A percentile compares a stretch with the other conserved stretches of the same genome.
phyloP scores from a whole-genome alignment of 2,329 filamentous ascomycete species.

The Onygenales sp. region DNA sequence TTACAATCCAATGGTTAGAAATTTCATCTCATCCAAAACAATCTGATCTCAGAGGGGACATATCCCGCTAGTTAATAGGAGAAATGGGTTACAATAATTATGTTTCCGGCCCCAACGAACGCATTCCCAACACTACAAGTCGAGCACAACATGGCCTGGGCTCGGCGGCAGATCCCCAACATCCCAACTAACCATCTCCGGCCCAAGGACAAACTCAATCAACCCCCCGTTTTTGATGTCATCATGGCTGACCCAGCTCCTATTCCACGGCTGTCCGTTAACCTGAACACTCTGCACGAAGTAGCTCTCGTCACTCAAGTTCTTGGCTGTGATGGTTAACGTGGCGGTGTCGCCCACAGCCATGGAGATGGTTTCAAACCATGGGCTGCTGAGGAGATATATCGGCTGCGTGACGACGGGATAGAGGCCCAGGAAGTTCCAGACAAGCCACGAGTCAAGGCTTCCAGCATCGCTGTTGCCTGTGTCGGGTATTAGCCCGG shows the following conservation, averaged over 20 bases:
- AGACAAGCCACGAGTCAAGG: slow-evolving; percentile 42
- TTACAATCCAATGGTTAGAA: too few relatives aligned
- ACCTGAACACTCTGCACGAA: slow-evolving; percentile 47
- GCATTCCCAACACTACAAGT: slow-evolving; percentile 12
- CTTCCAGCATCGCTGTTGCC: slow-evolving; percentile 40
- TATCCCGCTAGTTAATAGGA: too few relatives aligned
- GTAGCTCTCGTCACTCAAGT: slow-evolving; percentile 35
- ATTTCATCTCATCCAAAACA: too few relatives aligned
- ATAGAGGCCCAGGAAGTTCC: slow-evolving; percentile 42
- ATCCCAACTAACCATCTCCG: slow-evolving; percentile 37
- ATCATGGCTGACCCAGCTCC: slow-evolving; percentile 48
- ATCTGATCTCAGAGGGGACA: too few relatives aligned
- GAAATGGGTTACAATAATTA: too few relatives aligned
- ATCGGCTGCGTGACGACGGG: slow-evolving; percentile 39
- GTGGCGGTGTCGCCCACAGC: slow-evolving; percentile 21
- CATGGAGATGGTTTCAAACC: slow-evolving; percentile 32
- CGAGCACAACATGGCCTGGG: slow-evolving; percentile 23
- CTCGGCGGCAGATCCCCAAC: slow-evolving; percentile 43
- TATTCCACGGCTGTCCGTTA: slow-evolving; percentile 43
- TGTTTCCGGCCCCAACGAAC: too few relatives aligned
- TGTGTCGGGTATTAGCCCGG: background rate
- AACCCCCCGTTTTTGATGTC: slow-evolving; percentile 37
- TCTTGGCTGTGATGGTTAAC: slow-evolving; percentile 39
- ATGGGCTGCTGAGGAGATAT: slow-evolving; percentile 38
- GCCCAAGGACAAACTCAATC: slow-evolving; percentile 39